These are phyloP conservation scores for Vanrija sp. DNA, from an alignment of 1,284 basidiomycete species.

Conservation along the genomic window DNA sequence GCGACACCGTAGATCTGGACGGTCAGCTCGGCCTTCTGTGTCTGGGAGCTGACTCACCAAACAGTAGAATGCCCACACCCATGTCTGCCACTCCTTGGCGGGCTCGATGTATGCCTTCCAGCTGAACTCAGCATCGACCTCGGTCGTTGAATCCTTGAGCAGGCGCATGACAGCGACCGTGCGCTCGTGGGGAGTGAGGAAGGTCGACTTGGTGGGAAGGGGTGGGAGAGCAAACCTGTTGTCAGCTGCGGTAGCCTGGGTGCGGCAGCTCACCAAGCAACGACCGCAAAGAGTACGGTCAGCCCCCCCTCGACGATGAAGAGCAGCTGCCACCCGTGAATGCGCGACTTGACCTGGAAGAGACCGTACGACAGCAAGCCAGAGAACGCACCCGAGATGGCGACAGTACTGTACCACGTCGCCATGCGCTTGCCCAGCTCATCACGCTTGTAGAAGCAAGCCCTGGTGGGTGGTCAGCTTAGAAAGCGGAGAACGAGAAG, in stretches of 20 bases:
- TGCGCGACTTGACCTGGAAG: constrained; percentile 51
- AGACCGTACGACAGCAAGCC: constrained; percentile 52
- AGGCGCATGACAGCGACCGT: constrained; percentile 12
- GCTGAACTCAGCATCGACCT: constrained; percentile 1
- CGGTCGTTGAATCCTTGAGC: constrained; percentile 7
- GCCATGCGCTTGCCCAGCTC: constrained; percentile 55
- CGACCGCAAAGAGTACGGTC: constrained; percentile 46
- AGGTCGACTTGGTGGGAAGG: neutral
- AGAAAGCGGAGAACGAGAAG: too few relatives aligned
- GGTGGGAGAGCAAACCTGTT: too few relatives aligned
- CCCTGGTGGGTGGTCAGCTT: too few relatives aligned
- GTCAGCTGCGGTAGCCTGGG: too few relatives aligned
- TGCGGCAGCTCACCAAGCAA: constrained; percentile 29
- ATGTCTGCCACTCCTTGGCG: constrained; percentile 10
- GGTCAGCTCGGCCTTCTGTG: constrained; percentile 42
- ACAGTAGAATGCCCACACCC: constrained; percentile 14
- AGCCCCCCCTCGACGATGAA: constrained; percentile 54
- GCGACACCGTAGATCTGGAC: constrained; percentile 48
- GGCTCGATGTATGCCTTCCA: constrained; percentile 6
- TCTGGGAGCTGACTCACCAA: neutral
- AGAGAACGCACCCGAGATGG: constrained; percentile 34
- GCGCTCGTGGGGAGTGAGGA: constrained; percentile 12
- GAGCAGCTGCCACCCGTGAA: constrained; percentile 54
- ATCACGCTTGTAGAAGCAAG: constrained; percentile 52
- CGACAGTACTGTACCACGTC: constrained; percentile 50